Base-by-base conservation (phyloP, 352 stramenopile species). In the Phytophthora meadii region DNA sequence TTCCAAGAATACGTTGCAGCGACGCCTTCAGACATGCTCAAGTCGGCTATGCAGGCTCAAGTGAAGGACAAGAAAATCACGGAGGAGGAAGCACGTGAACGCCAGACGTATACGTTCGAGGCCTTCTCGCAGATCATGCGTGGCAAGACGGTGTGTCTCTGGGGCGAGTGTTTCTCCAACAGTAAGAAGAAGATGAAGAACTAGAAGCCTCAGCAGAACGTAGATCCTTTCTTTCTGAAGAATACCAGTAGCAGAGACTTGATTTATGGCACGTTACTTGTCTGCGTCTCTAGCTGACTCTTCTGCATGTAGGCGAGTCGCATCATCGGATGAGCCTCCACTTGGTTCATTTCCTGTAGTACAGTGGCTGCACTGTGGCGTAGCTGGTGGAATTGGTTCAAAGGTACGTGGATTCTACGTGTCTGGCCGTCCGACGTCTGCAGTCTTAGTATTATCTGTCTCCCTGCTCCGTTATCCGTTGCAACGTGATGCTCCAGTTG, bases 141-240 rank as follows among this genome's bases (percentile, higher is more conserved):
- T 28, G 79, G 84, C 72, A 92, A 92, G 69, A 82, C 67, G 19
- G 74, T 95, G 64, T 95, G 87, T 73, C 60, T 95, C 22, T 95
- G 87, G 87, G 87, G 87, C 61, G 87, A 95, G 59, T 95, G 87
- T 65, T 95, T 93, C 58, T 75, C 81, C 50, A 93, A 87, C 65
- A 80, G 68, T 36, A 93, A 89, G 74, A 95, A 93, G 73, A 80
- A 81, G 50, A 92, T 92, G 84, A 92, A 90, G 67, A 92, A 88
- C 60, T 92, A 88, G 54, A 30, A 8, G 27, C 46, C 44, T 42
- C 36, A 30, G 27, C 49, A 47, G 24, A 19, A 54, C 34, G 2
- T 17, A n/a, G 27, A 30, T 14, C 4, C 24, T 24, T 27, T 36
- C 1, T 36, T 39, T 52, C 25, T 4, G n/a, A 19, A 19, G 40